Evolutionary conservation across 352 stramenopile species (phyloP), one percentile per base, ranked within the genome.

Genomic region (Globisporangium uncinulatum): DNA sequence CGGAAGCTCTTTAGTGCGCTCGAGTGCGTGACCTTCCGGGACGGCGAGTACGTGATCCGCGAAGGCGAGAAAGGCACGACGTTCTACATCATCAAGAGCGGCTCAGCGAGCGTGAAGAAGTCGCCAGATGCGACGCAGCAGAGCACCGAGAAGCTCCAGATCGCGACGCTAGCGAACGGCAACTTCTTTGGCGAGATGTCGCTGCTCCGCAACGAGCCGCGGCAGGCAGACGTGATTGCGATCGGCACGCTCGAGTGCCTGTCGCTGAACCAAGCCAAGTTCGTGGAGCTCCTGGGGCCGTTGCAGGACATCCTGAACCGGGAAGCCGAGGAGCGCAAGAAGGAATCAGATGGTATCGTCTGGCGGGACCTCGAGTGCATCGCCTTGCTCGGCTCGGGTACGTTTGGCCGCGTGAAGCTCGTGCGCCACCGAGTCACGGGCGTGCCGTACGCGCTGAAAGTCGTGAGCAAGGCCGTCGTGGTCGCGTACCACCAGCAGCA

Each of bases 401-500:
- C 96, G 0, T 98, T 98, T 73, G 95, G 96, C 17, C 90, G 94
- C 32, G 95, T 99, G 4, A 97, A 95, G 69, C 68, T 99, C 10
- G 89, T 97, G 4, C 80, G 81, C 17, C 83, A 98, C 69, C 83
- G 80, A 36, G 37, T 51, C 6, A 86, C 77, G n/a, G 79, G 76
- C 21, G 66, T 79, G 11, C 69, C 91, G 20, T 98, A 96, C 56
- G 95, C 96, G 19, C 81, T 98, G 42, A 98, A 99, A 61, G 83
- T 97, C 34, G 69, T 98, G 51, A 90, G 89, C 59, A 99, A 99
- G 66, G 74, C 85, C 19, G 84, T 97, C 56, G 93, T 99, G 60
- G 95, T 98, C 52, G 84, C 83, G 21, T 96, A 97, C 77, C 96
- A 98, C 61, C 96, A 99, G 79, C 86, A 98, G 48, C 77, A 94